phyloP scores from a whole-genome alignment of 768 basidiomycete genomes.

The Dioszegia crocea region DNA sequence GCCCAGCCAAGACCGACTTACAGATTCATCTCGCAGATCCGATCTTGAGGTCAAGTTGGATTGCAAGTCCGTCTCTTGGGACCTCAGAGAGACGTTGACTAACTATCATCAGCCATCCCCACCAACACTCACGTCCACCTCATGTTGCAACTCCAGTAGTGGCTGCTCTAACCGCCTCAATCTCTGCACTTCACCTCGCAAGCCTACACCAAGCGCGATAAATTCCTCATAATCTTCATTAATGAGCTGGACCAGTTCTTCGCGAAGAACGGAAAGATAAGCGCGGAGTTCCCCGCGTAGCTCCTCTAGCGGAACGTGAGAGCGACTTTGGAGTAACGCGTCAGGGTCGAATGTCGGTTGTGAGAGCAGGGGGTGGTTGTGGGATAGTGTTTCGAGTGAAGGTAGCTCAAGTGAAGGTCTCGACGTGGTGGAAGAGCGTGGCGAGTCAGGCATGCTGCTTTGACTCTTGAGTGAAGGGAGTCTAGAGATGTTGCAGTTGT shows the following conservation, averaged over 20 bases:
- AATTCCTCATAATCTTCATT: conserved; percentile 99
- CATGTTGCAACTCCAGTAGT: conserved; percentile 59
- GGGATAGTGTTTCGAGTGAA: conserved; percentile 63
- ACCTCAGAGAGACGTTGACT: conserved; percentile 18
- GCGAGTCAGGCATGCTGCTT: no score
- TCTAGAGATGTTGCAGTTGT: no score
- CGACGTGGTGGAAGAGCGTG: conserved; percentile 11
- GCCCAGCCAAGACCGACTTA: conserved; percentile 37
- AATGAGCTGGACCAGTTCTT: conserved; percentile 90
- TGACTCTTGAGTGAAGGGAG: no score
- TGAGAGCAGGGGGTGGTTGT: conserved; percentile 68
- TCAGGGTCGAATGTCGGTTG: conserved; percentile 75
- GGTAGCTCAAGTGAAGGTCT: conserved; percentile 46
- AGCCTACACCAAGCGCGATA: conserved; percentile 87
- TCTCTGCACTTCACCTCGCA: conserved; percentile 76
- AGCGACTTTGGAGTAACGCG: conserved; percentile 77
- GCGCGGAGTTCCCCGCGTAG: conserved; percentile 79
- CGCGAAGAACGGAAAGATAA: conserved; percentile 76
- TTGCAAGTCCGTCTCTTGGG: conserved; percentile 62
- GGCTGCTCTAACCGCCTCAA: conserved; percentile 67
- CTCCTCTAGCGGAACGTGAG: conserved; percentile 80
- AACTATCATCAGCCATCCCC: conserved; percentile 11
- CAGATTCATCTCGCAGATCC: conserved; percentile 80
- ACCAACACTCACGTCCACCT: conserved; percentile 62
- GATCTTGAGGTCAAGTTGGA: conserved; percentile 72